Evolutionary conservation across 331 rosid species (phyloP).

Genomic region (Spiraea crenata): DNA sequence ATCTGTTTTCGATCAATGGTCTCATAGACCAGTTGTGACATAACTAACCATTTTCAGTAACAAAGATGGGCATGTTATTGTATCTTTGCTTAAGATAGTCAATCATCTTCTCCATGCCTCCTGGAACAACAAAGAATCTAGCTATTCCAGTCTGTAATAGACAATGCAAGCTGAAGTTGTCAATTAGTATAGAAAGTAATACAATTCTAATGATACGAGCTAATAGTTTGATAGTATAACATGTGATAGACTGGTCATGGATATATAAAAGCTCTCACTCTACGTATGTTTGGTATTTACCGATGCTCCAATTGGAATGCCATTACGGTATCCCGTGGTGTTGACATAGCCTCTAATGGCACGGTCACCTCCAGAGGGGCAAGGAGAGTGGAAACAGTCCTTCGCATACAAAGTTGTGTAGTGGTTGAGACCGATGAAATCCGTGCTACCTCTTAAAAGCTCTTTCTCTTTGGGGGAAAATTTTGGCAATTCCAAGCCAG

Average conservation of each 20-base stretch:
- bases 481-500: constrained; percentile 48
- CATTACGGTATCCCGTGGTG: constrained; percentile 38
- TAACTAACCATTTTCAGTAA: constrained; percentile 66
- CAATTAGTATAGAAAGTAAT: not conserved
- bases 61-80: constrained; percentile 49
- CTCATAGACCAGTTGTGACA: not conserved
- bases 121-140: constrained; percentile 59
- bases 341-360: constrained; percentile 50
- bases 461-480: constrained; percentile 43
- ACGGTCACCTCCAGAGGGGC: constrained; percentile 31
- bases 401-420: constrained; percentile 51
- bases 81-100: constrained; percentile 56
- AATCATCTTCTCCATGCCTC: constrained; percentile 51
- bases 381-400: constrained; percentile 47
- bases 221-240: not conserved
- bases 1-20: not conserved
- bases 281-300: constrained; percentile 24
- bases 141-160: constrained; percentile 48
- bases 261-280: not conserved
- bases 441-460: constrained; percentile 47
- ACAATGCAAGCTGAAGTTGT: not conserved
- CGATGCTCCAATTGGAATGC: constrained; percentile 55
- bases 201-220: not conserved
- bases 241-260: not conserved
- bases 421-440: constrained; percentile 62